phyloP scores from a whole-genome alignment of 2,329 filamentous ascomycete genomes.

The Davidsoniella virescens region DNA sequence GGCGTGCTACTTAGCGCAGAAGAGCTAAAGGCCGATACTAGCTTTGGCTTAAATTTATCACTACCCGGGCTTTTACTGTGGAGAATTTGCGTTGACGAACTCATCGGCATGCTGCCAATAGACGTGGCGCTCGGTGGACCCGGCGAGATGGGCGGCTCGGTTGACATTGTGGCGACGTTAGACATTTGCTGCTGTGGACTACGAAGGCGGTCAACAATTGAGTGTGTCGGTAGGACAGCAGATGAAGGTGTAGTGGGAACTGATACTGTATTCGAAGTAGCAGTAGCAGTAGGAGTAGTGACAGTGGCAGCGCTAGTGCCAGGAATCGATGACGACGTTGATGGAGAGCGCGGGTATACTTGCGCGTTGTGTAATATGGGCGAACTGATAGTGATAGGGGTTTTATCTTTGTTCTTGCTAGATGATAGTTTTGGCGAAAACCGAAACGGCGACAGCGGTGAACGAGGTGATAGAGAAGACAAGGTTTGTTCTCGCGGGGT shows the following conservation, averaged over 20 bases:
- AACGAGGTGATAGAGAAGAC: slow-evolving; percentile 23
- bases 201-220: too few relatives aligned
- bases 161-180: too few relatives aligned
- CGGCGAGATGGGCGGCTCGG: too few relatives aligned
- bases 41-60: slow-evolving; percentile 2
- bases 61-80: neutral
- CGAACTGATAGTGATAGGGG: neutral
- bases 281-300: neutral
- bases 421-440: slow-evolving; percentile 21
- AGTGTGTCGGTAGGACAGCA: too few relatives aligned
- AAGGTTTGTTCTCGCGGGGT: slow-evolving; percentile 22
- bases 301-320: neutral
- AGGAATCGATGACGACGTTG: neutral
- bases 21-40: slow-evolving; percentile 6
- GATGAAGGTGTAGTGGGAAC: neutral
- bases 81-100: too few relatives aligned
- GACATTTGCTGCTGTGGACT: too few relatives aligned
- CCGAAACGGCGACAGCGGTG: slow-evolving; percentile 29
- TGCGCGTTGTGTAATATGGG: neutral
- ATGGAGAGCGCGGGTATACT: neutral
- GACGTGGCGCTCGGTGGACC: neutral
- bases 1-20: slow-evolving; percentile 2
- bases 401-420: too few relatives aligned
- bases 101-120: neutral
- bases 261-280: neutral